Conservation (phyloP, 495 filamentous ascomycete genomes). For the Corynascus novoguineensis region DNA sequence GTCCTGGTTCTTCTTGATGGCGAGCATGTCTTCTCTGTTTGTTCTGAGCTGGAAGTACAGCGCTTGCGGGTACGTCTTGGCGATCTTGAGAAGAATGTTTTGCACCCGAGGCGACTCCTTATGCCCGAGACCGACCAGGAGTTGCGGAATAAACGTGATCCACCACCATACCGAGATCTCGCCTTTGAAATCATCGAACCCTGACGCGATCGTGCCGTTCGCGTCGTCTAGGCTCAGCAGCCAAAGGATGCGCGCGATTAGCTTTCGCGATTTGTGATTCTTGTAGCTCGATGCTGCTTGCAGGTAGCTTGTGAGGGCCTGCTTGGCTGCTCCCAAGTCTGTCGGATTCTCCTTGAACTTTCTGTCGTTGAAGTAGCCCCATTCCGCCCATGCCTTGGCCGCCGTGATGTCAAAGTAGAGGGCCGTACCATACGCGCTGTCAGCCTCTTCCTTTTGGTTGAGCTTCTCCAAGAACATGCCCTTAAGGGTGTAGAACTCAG, state of each 20-base stretch:
- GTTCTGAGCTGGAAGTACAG: conserved; percentile 92
- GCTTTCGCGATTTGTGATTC: conserved; percentile 90
- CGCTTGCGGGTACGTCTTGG: conserved; percentile 88
- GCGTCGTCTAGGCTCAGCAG: conserved; percentile 89
- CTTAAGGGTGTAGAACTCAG: conserved; percentile 98
- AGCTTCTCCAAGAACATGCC: conserved; percentile 99
- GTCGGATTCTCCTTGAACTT: conserved; percentile 84
- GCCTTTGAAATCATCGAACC: conserved; percentile 91
- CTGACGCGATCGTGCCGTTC: conserved; percentile 67
- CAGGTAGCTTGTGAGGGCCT: conserved; percentile 91
- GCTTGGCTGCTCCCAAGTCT: conserved; percentile 73
- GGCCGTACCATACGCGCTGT: conserved; percentile 89
- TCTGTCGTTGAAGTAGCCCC: conserved; percentile 95
- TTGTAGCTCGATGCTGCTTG: conserved; percentile 95
- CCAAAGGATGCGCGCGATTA: conserved; percentile 95
- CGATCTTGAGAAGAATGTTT: conserved; percentile 80
- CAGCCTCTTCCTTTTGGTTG: conserved; percentile 78
- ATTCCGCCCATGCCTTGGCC: conserved; percentile 98
- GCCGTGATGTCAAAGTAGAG: conserved; percentile 91
- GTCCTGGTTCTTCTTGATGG: conserved; percentile 84
- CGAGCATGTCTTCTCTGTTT: conserved; percentile 87
- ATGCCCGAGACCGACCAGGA: conserved; percentile 80
- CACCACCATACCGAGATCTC: conserved; percentile 98
- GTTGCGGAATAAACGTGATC: conserved; percentile 97
- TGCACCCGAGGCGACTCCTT: conserved; percentile 85